Evolutionary conservation across 208 protist species (phyloP).

Genomic region (Herpetomonas tarakana): DNA sequence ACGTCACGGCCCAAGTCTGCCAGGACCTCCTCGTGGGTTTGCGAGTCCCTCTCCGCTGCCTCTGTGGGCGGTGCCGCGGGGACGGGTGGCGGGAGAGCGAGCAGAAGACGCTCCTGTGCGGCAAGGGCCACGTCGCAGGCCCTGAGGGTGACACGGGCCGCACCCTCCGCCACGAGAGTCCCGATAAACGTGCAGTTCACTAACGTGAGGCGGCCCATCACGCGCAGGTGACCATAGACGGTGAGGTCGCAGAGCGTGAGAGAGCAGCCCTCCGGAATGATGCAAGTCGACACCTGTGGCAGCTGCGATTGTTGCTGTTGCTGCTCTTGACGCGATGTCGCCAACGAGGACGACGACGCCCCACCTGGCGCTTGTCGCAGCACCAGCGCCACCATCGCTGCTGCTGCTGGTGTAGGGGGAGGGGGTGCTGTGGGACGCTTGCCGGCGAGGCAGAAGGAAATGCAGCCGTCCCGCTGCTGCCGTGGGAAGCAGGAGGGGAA

Average conservation of each 20-base stretch:
- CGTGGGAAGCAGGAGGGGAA: too few species aligned
- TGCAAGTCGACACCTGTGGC: slow-evolving; percentile 13
- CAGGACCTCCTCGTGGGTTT: too few species aligned
- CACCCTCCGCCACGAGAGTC: slow-evolving; percentile 34
- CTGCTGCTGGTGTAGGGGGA: too few species aligned
- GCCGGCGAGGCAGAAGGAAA: too few species aligned
- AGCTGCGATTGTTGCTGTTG: not conserved
- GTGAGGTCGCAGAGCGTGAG: slow-evolving; percentile 39
- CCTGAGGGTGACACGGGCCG: slow-evolving; percentile 33
- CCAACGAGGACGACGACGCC: not conserved
- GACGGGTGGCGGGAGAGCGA: not conserved
- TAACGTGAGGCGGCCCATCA: slow-evolving; percentile 52
- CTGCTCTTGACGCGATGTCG: not conserved
- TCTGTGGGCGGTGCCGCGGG: not conserved
- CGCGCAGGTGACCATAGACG: slow-evolving; percentile 52
- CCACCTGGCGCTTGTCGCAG: too few species aligned
- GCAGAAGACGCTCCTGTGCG: slow-evolving; percentile 27
- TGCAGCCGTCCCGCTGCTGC: too few species aligned
- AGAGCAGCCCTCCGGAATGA: slow-evolving; percentile 33
- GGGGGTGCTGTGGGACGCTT: too few species aligned
- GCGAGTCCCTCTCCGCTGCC: not conserved
- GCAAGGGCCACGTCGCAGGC: slow-evolving; percentile 36
- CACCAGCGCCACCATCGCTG: too few species aligned
- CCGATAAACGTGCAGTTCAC: slow-evolving; percentile 58
- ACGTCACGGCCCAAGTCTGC: too few species aligned